A percentile compares a stretch with the other conserved stretches of the same genome.
Evolutionary conservation across 1,284 basidiomycete species (phyloP).

Genomic region (Schizophyllum amplum): DNA sequence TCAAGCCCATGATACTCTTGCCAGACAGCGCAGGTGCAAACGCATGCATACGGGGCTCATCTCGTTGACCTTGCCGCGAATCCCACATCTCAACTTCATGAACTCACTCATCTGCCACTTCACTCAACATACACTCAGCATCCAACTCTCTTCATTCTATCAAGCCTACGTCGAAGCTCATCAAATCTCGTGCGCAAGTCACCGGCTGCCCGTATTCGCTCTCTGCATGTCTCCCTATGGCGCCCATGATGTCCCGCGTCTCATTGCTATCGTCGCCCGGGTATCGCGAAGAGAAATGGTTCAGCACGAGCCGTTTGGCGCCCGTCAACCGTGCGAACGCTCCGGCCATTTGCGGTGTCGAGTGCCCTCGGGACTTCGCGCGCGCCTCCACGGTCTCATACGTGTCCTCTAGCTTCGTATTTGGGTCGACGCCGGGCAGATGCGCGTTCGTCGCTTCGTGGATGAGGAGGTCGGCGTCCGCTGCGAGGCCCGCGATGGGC

Average conservation of each 20-base stretch:
- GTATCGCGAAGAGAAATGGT: slow-evolving; percentile 77
- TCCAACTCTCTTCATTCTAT: slow-evolving; percentile 1
- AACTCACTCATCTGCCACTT: neutral
- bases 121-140: neutral
- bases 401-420: slow-evolving; percentile 50
- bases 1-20: slow-evolving; percentile 12
- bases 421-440: slow-evolving; percentile 58
- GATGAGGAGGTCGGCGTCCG: slow-evolving; percentile 57
- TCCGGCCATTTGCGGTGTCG: slow-evolving; percentile 89
- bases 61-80: too few species aligned
- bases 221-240: slow-evolving; percentile 49
- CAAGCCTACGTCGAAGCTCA: slow-evolving; percentile 51
- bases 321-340: slow-evolving; percentile 66
- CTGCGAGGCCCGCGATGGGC: slow-evolving; percentile 47
- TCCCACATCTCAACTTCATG: too few species aligned
- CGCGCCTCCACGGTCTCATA: slow-evolving; percentile 58
- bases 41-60: too few species aligned
- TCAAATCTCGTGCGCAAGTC: slow-evolving; percentile 63
- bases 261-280: slow-evolving; percentile 41
- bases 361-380: slow-evolving; percentile 80
- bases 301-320: slow-evolving; percentile 67
- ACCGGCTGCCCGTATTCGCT: slow-evolving; percentile 45
- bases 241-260: slow-evolving; percentile 48
- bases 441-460: slow-evolving; percentile 93
- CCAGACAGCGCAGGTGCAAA: too few species aligned